A percentile compares a stretch with the other conserved stretches of the same genome.
Conservation (phyloP, 495 filamentous ascomycete genomes). For the Haplographium delicatum region DNA sequence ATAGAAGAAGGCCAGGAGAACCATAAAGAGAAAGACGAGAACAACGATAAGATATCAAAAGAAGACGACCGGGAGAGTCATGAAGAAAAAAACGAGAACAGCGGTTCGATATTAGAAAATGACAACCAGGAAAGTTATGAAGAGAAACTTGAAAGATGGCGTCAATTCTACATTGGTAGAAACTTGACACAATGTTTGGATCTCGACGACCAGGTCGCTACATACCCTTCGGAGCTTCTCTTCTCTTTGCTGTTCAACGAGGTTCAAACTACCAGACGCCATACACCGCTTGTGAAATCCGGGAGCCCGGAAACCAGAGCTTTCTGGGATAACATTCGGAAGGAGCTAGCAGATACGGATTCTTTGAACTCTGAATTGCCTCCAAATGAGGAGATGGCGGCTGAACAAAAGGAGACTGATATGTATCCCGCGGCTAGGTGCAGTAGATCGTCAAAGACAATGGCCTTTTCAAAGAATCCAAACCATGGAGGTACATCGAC, state of each 20-base stretch:
- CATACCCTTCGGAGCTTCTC: conserved; percentile 1
- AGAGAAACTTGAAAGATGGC: conserved; percentile 7
- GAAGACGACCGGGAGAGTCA: too few species aligned
- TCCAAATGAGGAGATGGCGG: background rate
- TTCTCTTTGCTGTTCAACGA: conserved; percentile 11
- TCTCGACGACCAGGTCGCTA: conserved; percentile 6
- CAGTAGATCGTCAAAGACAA: too few species aligned
- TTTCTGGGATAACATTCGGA: conserved; percentile 21
- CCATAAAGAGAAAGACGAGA: too few species aligned
- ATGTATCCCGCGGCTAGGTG: too few species aligned
- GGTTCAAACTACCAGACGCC: background rate
- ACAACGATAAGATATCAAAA: too few species aligned
- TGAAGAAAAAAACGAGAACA: too few species aligned
- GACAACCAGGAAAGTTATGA: background rate
- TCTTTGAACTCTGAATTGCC: background rate
- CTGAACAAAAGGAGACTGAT: background rate
- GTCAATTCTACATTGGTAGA: conserved; percentile 12
- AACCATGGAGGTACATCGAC: too few species aligned
- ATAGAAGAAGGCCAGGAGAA: too few species aligned
- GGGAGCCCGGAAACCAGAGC: conserved; percentile 9
- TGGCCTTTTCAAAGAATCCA: too few species aligned
- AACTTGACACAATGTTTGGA: conserved; percentile 5
- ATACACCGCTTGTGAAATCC: too few species aligned
- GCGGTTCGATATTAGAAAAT: too few species aligned
- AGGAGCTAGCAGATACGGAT: background rate